Conservation (phyloP, 148 eudicot genomes). For the Tetragonia tetragonoides region DNA sequence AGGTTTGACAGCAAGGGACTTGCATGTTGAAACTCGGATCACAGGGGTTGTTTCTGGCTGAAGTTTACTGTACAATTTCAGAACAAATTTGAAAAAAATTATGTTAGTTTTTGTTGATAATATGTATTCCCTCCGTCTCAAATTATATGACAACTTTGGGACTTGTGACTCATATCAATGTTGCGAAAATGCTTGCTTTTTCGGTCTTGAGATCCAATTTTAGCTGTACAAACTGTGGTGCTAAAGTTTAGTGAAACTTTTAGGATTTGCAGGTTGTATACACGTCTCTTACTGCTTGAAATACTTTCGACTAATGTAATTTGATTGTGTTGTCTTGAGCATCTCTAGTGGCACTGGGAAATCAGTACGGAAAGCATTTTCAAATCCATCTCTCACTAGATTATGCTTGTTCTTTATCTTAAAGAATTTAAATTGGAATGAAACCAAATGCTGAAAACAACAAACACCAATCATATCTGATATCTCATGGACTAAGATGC, state of each 20-base stretch:
- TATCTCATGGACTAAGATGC: background rate
- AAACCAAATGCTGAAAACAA: background rate
- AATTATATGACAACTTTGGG: too few species aligned
- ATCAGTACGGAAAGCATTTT: too few species aligned
- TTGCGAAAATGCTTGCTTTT: background rate
- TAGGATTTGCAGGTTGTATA: too few species aligned
- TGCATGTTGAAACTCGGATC: background rate
- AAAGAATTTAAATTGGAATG: background rate
- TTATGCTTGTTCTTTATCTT: background rate
- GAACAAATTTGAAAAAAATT: background rate
- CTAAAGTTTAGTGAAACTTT: background rate
- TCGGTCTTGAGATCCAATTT: background rate
- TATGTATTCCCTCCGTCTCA: too few species aligned
- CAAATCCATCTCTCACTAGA: too few species aligned
- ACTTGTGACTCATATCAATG: too few species aligned
- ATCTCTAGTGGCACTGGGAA: too few species aligned
- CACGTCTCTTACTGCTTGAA: too few species aligned
- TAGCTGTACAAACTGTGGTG: background rate
- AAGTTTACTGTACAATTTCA: background rate
- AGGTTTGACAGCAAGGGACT: slow-evolving; percentile 19
- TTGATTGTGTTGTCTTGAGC: too few species aligned
- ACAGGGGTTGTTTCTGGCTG: background rate
- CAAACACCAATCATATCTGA: slow-evolving; percentile 2
- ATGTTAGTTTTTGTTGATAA: background rate
- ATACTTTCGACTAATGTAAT: too few species aligned